A percentile compares a stretch with the other conserved stretches of the same genome.
Evolutionary conservation across 371 early-diverging fungal genomes (phyloP).

Genomic region (Mucor lusitanicus): DNA sequence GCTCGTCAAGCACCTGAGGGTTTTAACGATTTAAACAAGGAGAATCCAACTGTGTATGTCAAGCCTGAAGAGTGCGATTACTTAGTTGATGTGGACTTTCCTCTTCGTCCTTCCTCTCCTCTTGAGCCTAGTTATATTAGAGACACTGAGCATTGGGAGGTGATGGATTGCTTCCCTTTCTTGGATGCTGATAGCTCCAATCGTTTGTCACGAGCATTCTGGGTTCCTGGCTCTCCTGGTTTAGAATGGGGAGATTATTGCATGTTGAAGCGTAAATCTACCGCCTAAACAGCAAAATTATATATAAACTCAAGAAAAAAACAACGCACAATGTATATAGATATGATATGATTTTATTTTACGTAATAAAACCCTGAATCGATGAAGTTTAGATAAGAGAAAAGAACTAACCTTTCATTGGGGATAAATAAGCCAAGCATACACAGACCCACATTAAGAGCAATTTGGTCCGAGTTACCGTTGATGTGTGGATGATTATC

Average conservation of each 20-base stretch:
- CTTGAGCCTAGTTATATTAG: conserved; percentile 52
- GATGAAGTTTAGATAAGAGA: not conserved
- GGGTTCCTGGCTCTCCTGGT: conserved; percentile 51
- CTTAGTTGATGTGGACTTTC: conserved; percentile 66
- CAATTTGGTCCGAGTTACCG: no score
- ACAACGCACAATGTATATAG: not conserved
- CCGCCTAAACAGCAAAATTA: not conserved
- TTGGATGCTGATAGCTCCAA: conserved; percentile 57
- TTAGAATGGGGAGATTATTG: conserved; percentile 70
- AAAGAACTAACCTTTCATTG: no score
- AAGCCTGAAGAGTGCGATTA: conserved; percentile 66
- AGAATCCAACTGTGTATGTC: conserved; percentile 59
- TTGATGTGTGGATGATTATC: no score
- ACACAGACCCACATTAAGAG: no score
- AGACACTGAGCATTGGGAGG: conserved; percentile 58
- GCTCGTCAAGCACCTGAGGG: conserved; percentile 54
- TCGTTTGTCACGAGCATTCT: conserved; percentile 56
- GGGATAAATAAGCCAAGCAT: no score
- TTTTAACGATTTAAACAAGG: conserved; percentile 76
- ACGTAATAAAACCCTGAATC: not conserved
- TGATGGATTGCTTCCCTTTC: conserved; percentile 56
- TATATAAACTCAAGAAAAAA: conserved; percentile 2
- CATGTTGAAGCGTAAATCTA: conserved; percentile 45
- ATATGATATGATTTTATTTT: not conserved
- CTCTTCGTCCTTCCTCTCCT: conserved; percentile 32